A percentile compares a stretch with the other conserved stretches of the same genome.
Conservation (phyloP, 805 yeast genomes). For the Huiozyma sinensis region DNA sequence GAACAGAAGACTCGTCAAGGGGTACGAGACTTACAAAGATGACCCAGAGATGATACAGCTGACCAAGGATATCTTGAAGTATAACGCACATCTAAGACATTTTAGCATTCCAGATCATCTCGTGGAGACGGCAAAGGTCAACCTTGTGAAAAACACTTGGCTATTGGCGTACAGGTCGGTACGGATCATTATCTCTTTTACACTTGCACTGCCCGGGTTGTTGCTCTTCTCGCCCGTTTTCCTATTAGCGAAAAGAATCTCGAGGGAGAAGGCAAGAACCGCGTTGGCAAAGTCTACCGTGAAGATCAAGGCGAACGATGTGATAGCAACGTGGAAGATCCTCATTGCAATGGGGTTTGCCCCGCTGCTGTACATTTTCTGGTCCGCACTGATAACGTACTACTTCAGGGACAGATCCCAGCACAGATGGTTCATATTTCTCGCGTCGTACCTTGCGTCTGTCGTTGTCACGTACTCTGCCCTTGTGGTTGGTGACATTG, state of each 20-base stretch:
- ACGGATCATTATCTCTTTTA: constrained; percentile 44
- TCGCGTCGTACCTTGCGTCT: constrained; percentile 51
- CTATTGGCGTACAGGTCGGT: constrained; percentile 48
- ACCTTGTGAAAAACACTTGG: constrained; percentile 38
- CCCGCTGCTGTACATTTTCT: constrained; percentile 72
- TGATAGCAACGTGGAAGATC: constrained; percentile 95
- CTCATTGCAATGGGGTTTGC: constrained; percentile 81
- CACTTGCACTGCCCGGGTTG: constrained; percentile 79
- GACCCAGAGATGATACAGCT: constrained; percentile 56
- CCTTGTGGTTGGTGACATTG: constrained; percentile 81
- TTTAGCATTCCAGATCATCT: constrained; percentile 46
- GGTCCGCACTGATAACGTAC: constrained; percentile 51
- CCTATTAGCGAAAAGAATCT: constrained; percentile 61
- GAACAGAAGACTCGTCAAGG: constrained; percentile 77
- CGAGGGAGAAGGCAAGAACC: constrained; percentile 57
- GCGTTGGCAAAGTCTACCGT: constrained; percentile 85
- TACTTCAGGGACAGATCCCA: constrained; percentile 24
- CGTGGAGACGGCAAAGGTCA: constrained; percentile 43
- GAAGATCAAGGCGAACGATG: constrained; percentile 85
- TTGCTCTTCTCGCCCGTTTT: constrained; percentile 83
- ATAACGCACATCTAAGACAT: constrained; percentile 63
- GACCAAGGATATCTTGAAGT: constrained; percentile 51
- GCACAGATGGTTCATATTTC: constrained; percentile 32
- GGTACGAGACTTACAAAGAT: constrained; percentile 63
- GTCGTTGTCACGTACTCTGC: constrained; percentile 82